Base-by-base conservation (phyloP, 2,329 filamentous ascomycete species). In the Ophiostoma australiae region DNA sequence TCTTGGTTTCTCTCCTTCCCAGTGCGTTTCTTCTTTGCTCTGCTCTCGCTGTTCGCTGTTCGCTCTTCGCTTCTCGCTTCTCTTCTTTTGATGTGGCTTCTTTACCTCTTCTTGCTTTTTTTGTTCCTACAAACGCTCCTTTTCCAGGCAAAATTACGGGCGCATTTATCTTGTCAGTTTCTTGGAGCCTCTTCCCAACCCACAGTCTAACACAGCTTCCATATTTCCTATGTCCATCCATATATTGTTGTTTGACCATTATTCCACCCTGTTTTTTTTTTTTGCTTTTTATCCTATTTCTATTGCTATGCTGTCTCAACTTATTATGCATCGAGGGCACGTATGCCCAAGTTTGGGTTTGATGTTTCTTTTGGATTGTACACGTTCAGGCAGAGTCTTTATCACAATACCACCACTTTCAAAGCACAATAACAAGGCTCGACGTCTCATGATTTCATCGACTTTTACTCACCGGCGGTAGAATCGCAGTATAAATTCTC, bases 211-310 rank as follows among this genome's bases (percentile, higher is more conserved):
- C 63, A 39, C 63, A 66, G 66, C 66, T 67, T 44, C 27, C 44
- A 13, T 20, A n/a, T 41, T 63, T n/a, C 41, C 10, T 41, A 69
- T 35, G 41, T 71, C n/a, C 41, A 27, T 69, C 58, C 33, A 61
- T 67, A 67, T 55, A 35, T 39, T 68, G 11, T 52, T 69, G 44
- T 31, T 58, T 58, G 7, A 7, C 44, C 44, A 48, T 58, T 58
- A 13, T 27, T n/a, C 11, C 17, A 27, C n/a, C n/a, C 58, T 27
- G 37, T 71, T n/a, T 44, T 31, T 23, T 7, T 7, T 17, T 44
- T 35, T 58, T 69, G 37, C 69, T 8, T 67, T 61, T 41, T 66
- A 37, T 68, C 5, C 8, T n/a, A n/a, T 61, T 31, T 31, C 3
- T 31, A 31, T 31, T 31, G 15, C 27, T 48, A n/a, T 55, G 10